These are phyloP conservation scores for Mediolabrus comicus DNA, from an alignment of 108 stramenopile genomes.

Conservation along the genomic window DNA sequence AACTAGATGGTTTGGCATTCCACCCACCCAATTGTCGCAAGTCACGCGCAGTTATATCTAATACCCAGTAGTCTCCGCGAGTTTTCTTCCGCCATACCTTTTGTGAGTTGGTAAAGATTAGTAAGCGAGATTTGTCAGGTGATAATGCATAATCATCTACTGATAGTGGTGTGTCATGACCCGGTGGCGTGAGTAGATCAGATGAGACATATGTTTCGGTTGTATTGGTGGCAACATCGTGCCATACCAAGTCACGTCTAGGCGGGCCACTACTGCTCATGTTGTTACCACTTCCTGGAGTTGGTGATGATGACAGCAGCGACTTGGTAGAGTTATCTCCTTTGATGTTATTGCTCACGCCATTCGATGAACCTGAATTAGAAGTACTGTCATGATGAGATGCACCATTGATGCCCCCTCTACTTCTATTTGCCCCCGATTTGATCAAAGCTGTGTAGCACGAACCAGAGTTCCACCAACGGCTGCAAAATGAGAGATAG, in stretches of 20 bases:
- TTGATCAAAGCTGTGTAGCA: constrained; percentile 42
- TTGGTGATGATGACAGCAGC: too few relatives aligned
- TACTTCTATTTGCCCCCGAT: constrained; percentile 4
- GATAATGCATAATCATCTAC: constrained; percentile 38
- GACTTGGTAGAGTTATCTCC: not conserved
- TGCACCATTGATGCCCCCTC: not conserved
- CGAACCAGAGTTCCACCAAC: constrained; percentile 43
- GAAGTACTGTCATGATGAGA: not conserved
- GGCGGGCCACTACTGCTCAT: not conserved
- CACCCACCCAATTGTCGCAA: constrained; percentile 30
- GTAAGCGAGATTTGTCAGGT: constrained; percentile 27
- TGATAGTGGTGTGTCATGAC: constrained; percentile 26
- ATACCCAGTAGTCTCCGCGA: constrained; percentile 44
- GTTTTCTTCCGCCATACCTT: constrained; percentile 48
- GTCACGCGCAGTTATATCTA: constrained; percentile 43
- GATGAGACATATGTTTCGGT: constrained; percentile 32
- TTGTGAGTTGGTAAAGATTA: constrained; percentile 37
- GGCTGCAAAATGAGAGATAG: too few relatives aligned
- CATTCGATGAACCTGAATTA: not conserved
- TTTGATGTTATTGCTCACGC: not conserved
- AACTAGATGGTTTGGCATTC: constrained; percentile 33
- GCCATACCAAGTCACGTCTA: constrained; percentile 37
- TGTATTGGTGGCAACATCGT: constrained; percentile 40
- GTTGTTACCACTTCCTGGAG: too few relatives aligned
- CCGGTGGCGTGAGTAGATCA: constrained; percentile 35